These are phyloP conservation scores for Saturnispora saitoi DNA, from an alignment of 805 yeast genomes.

Conservation along the genomic window DNA sequence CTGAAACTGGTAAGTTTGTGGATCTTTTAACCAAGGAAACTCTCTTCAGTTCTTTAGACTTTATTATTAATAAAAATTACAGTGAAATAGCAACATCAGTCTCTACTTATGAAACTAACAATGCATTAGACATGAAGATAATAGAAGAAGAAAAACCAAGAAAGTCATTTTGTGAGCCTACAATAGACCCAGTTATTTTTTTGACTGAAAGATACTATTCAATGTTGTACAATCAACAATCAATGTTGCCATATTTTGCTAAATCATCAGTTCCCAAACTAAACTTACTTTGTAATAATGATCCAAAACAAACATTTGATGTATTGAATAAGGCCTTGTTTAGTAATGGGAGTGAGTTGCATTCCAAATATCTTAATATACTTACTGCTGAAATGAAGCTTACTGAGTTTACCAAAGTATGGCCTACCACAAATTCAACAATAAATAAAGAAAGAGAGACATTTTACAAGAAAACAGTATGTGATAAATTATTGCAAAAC, in stretches of 20 bases:
- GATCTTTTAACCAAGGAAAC: background rate
- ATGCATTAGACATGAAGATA: background rate
- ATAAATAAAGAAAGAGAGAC: background rate
- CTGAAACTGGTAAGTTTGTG: background rate
- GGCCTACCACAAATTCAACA: background rate
- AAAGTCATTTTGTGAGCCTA: background rate
- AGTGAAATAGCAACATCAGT: background rate
- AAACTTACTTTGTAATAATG: conserved; percentile 21
- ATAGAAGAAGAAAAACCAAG: background rate
- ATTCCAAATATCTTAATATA: background rate
- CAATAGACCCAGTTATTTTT: conserved; percentile 23
- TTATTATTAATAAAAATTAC: background rate
- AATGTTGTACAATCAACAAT: conserved; percentile 20
- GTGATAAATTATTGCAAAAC: background rate
- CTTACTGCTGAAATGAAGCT: background rate
- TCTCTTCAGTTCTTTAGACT: background rate
- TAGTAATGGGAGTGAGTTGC: conserved; percentile 16
- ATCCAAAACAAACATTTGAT: conserved; percentile 16
- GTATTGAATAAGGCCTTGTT: conserved; percentile 14
- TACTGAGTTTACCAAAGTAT: background rate
- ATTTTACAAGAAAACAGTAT: conserved; percentile 8
- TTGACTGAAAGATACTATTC: conserved; percentile 23
- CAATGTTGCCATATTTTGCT: conserved; percentile 24
- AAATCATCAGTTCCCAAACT: conserved; percentile 27
- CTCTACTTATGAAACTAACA: background rate